Base-by-base conservation (phyloP, 2,329 filamentous ascomycete species). In the Fusarium poae region DNA sequence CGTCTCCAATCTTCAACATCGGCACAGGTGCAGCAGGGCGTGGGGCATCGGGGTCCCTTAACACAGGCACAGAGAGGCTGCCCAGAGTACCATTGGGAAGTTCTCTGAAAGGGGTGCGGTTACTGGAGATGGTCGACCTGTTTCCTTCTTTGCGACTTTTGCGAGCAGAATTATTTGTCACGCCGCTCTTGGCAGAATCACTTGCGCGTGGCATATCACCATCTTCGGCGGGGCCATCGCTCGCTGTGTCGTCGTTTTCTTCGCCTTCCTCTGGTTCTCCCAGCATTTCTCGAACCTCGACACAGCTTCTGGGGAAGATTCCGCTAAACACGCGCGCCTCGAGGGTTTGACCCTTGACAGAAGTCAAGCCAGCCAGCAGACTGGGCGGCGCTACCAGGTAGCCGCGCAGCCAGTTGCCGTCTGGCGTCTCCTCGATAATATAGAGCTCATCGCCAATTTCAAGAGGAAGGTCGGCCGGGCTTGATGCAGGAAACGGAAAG, bases 401-500 rank as follows among this genome's bases (percentile, higher is more conserved):
- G 62, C 96, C 96, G 56, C 96, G 91, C 80, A 95, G 92, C 97
- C 96, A 99, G 78, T 93, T 88, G 75, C 92, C 92, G 81, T 97
- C 89, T 23, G 93, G 91, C 39, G 95, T 97, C 81, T 98, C 93
- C 81, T 98, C 95, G 77, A 99, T 97, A 72, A 99, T 97, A 82
- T 99, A 99, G 70, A 99, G 85, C 82, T 99, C 96, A 86, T 99
- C 96, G 79, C 96, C 96, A 69, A 99, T 93, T 81, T 99, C 94
- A 78, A 99, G 91, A 12, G 97, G 96, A 21, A 99, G 89, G 81
- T 99, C 96, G 78, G 94, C 92, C 55, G 94, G 89, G 70, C 91
- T 91, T 63, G 92, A 91, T 64, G 96, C 92, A 74, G 92, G 87
- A 82, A 99, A 99, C 37, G 96, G 96, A 79, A 94, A 97, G 72